Base-by-base conservation (phyloP, 441 rosid genomes). In the Erysimum cheiri region DNA sequence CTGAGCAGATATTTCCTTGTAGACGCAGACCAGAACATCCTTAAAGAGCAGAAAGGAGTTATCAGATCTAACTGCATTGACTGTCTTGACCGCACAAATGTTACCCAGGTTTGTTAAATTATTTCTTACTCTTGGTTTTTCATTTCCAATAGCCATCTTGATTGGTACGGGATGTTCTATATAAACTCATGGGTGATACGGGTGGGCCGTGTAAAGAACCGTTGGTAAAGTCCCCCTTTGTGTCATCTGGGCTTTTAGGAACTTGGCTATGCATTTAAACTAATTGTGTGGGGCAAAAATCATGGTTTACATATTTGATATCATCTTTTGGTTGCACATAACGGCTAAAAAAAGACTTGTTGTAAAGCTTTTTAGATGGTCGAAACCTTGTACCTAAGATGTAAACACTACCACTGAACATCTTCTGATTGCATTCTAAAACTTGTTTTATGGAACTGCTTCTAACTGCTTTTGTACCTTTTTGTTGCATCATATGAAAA, bases 11-110 rank as follows among this genome's bases (percentile, higher is more conserved):
- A 87, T 80, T 85, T 88, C 70, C 86, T 88, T 26, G 50, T 87
- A 72, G 99, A 88, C 57, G 64, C 77, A 47, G 87, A 86, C 72
- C 92, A 92, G 58, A 82, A 80, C 32, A 80, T 86, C 77, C 80
- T 87, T 65, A 89, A 77, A 76, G 96, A 94, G 80, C 99, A 94
- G 88, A 90, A 82, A 78, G 98, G 99, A 60, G 78, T 90, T 43
- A 66, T 94, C 71, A 88, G 99, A 80, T 83, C 96, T 57, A 94
- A 94, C 78, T 94, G 99, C 83, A 94, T 94, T 63, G 99, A 94
- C 73, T 92, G 97, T 84, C 92, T 94, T 72, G 99, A 94, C 80
- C 88, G 99, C 68, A 92, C 99, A 72, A 94, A 94, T 77, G 99
- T 94, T 41, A 92, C 96, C 62, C 99, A 94, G 99, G 99, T 94